Percentiles rank a stretch among this genome's conserved stretches.
Conservation (phyloP, 2,329 filamentous ascomycete genomes). For the Sclerotinia glacialis region DNA sequence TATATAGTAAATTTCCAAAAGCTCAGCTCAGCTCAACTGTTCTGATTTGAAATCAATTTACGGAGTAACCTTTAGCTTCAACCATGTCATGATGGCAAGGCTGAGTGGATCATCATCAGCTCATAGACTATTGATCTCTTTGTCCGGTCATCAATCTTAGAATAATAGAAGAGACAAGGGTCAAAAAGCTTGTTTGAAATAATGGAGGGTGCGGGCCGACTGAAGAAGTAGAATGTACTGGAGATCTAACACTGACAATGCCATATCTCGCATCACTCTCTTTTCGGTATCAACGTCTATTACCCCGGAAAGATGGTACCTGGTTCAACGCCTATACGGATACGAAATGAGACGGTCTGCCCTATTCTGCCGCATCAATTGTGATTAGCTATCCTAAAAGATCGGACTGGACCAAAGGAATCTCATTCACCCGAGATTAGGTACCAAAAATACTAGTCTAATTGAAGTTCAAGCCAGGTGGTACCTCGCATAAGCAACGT, state of each 20-base stretch:
- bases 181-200: constrained; percentile 20
- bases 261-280: constrained; percentile 16
- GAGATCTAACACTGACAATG: constrained; percentile 1
- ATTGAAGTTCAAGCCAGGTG: constrained; percentile 11
- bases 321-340: constrained; percentile 17
- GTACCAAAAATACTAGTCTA: constrained; percentile 20
- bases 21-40: constrained; percentile 11
- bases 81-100: constrained; percentile 21
- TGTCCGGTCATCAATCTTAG: constrained; percentile 22
- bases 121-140: constrained; percentile 16
- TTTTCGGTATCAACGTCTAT: constrained; percentile 17
- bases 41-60: constrained; percentile 22
- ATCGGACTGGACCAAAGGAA: constrained; percentile 14
- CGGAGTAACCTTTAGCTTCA: constrained; percentile 20
- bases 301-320: neutral
- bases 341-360: constrained; percentile 20
- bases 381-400: constrained; percentile 12
- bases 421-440: constrained; percentile 24
- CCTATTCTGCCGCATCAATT: constrained; percentile 4
- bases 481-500: constrained; percentile 22
- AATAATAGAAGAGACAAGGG: constrained; percentile 20
- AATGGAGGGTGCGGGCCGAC: constrained; percentile 15
- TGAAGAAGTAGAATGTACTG: constrained; percentile 8
- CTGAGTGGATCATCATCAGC: constrained; percentile 20
- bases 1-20: constrained; percentile 13